phyloP scores from a whole-genome alignment of 179 eudicot genomes.

The Sideroxylon spinosum region DNA sequence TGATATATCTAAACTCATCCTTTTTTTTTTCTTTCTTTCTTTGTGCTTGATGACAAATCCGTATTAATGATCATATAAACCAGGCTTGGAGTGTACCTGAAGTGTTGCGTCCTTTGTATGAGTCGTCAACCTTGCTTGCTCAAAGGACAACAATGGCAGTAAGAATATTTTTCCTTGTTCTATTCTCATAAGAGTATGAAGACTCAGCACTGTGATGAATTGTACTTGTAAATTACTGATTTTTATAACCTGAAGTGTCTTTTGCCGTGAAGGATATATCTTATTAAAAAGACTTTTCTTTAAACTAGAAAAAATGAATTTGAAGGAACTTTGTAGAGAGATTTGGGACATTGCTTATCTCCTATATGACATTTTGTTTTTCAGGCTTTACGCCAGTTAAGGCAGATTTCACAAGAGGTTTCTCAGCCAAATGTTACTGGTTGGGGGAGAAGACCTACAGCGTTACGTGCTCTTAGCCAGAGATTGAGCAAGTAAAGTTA shows the following conservation, averaged over 20 bases:
- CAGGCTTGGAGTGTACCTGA: conserved; percentile 97
- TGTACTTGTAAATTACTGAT: background rate
- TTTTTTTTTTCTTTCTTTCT: background rate
- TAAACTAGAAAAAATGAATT: background rate
- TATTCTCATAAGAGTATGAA: background rate
- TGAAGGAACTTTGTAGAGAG: background rate
- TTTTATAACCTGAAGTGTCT: background rate
- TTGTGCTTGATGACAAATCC: conserved; percentile 12
- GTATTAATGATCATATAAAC: conserved; percentile 10
- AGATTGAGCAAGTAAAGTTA: conserved; percentile 65
- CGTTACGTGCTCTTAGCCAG: conserved; percentile 78
- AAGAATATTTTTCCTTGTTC: conserved; percentile 12
- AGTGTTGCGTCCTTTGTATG: conserved; percentile 83
- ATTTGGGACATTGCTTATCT: background rate
- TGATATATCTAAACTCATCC: background rate
- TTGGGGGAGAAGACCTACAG: conserved; percentile 90
- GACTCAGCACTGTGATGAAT: background rate
- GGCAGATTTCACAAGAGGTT: conserved; percentile 77
- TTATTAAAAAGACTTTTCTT: background rate
- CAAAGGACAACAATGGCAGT: conserved; percentile 91
- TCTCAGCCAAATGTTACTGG: conserved; percentile 66
- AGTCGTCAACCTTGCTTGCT: conserved; percentile 76
- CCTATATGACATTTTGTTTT: background rate
- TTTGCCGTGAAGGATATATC: background rate
- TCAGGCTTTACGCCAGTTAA: conserved; percentile 84